These are phyloP conservation scores for Cichorium intybus DNA, from an alignment of 140 eudicot genomes.

Conservation along the genomic window DNA sequence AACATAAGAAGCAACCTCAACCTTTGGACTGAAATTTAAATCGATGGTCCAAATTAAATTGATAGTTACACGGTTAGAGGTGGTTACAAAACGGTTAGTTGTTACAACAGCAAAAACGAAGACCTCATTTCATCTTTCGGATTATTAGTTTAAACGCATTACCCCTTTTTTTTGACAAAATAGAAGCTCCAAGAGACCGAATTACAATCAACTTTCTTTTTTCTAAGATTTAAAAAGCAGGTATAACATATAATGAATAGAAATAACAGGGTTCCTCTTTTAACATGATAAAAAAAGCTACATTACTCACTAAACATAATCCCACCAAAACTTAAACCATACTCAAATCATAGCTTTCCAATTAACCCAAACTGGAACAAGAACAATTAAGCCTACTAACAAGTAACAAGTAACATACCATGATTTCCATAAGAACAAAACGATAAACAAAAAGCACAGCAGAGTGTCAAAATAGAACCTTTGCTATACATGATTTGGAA, in stretches of 20 bases:
- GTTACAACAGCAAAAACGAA: no score
- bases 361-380: conserved; percentile 3
- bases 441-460: conserved; percentile 14
- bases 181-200: no score
- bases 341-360: background rate
- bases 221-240: no score
- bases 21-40: no score
- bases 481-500: conserved; percentile 24
- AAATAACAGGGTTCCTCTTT: background rate
- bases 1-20: no score
- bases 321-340: conserved; percentile 24
- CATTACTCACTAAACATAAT: conserved; percentile 6
- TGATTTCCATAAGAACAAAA: conserved; percentile 4
- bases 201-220: no score
- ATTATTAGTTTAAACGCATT: background rate
- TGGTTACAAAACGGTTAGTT: no score
- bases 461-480: conserved; percentile 33
- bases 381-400: conserved; percentile 15
- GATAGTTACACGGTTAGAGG: no score
- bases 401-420: conserved; percentile 1
- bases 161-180: no score
- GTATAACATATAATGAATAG: background rate
- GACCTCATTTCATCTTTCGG: background rate
- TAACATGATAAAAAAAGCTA: background rate
- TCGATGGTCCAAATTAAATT: no score